A percentile compares a stretch with the other conserved stretches of the same genome.
These are phyloP conservation scores for Colletotrichum neosansevieriae DNA, from an alignment of 2,329 filamentous ascomycete species.

Conservation along the genomic window DNA sequence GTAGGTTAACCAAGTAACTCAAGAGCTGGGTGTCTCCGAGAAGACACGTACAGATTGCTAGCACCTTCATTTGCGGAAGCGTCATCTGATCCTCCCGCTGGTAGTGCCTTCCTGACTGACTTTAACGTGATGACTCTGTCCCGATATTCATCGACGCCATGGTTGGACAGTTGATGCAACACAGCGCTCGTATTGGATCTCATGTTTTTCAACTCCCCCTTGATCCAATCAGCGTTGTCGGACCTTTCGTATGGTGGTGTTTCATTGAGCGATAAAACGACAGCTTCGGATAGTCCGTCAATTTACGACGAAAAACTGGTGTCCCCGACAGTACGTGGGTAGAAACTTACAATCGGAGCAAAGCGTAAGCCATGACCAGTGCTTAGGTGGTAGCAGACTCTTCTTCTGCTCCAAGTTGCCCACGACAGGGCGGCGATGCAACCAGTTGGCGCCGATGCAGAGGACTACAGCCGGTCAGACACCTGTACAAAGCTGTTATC, in stretches of 20 bases:
- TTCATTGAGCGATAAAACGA: constrained; percentile 78
- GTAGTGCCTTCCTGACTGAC: constrained; percentile 50
- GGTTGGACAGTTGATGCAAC: constrained; percentile 53
- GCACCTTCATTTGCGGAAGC: constrained; percentile 22
- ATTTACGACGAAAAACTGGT: constrained; percentile 43
- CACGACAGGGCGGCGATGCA: constrained; percentile 56
- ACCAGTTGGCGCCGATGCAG: constrained; percentile 78
- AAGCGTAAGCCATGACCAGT: constrained; percentile 79
- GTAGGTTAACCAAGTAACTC: background rate
- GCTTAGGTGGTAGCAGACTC: constrained; percentile 53
- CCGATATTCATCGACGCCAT: constrained; percentile 53
- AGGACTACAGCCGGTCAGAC: constrained; percentile 61
- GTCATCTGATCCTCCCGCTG: background rate
- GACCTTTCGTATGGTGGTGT: constrained; percentile 53
- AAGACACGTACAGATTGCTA: constrained; percentile 21
- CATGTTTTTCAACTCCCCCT: constrained; percentile 50
- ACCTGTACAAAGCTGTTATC: background rate
- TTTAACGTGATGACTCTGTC: constrained; percentile 57
- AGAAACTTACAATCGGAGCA: constrained; percentile 69
- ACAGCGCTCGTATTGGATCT: constrained; percentile 54
- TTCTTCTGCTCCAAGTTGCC: constrained; percentile 44
- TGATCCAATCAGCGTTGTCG: constrained; percentile 43
- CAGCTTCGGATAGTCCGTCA: constrained; percentile 54
- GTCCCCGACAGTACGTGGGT: background rate
- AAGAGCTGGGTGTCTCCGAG: background rate